Evolutionary conservation across 2,329 filamentous ascomycete species (phyloP).

Genomic region (Paecilomyces sp.): DNA sequence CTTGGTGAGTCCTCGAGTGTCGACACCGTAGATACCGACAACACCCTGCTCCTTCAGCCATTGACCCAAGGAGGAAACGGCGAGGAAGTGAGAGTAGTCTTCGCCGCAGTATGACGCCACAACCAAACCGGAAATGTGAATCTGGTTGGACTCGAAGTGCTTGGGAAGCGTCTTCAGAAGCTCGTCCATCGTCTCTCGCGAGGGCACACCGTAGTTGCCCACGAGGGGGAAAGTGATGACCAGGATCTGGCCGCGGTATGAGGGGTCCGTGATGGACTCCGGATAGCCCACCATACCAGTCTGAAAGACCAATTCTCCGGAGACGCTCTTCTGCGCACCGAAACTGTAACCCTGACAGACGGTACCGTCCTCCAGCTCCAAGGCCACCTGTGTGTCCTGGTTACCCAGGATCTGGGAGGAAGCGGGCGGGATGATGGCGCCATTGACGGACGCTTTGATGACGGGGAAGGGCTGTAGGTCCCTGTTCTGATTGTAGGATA

Average conservation of each 20-base stretch:
- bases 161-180: conserved; percentile 79
- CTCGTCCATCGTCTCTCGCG: conserved; percentile 74
- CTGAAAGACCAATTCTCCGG: conserved; percentile 97
- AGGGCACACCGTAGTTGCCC: conserved; percentile 95
- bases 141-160: conserved; percentile 86
- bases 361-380: conserved; percentile 88
- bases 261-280: conserved; percentile 84
- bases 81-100: conserved; percentile 91
- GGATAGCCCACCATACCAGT: conserved; percentile 99
- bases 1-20: conserved; percentile 90
- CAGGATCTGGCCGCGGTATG: conserved; percentile 87
- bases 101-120: conserved; percentile 89
- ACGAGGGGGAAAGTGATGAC: conserved; percentile 94
- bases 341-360: conserved; percentile 95
- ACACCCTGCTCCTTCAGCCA: conserved; percentile 97
- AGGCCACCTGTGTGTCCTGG: conserved; percentile 61
- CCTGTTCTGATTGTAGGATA: conserved; percentile 27
- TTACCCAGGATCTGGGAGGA: conserved; percentile 51
- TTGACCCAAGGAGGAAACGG: conserved; percentile 78
- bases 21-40: conserved; percentile 89
- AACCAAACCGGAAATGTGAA: conserved; percentile 89
- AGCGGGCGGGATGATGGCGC: conserved; percentile 47
- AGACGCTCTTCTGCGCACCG: conserved; percentile 86
- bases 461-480: conserved; percentile 25
- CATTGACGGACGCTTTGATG: conserved; percentile 18